Conservation (phyloP, 169 alveolate species). For the Plasmodium inui region DNA sequence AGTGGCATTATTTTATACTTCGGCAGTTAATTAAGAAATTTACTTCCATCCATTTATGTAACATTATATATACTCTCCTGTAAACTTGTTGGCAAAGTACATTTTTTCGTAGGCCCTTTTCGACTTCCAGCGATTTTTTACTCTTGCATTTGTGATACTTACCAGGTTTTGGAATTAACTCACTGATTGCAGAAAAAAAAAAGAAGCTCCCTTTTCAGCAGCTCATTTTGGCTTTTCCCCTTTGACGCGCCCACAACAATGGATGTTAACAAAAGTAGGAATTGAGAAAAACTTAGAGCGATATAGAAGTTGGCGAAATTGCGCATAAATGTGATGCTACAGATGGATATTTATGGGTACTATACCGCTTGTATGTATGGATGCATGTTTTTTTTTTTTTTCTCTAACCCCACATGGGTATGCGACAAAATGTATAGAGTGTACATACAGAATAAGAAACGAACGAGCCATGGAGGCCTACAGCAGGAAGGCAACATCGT, state of each 20-base stretch:
- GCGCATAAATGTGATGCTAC: background rate
- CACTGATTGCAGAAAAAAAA: background rate
- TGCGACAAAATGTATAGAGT: background rate
- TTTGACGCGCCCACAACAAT: slow-evolving; percentile 2
- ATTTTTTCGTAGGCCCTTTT: background rate
- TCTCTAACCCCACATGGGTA: background rate
- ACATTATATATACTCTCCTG: background rate
- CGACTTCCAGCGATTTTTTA: background rate
- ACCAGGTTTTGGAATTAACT: background rate
- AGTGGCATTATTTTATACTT: background rate
- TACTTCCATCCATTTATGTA: background rate
- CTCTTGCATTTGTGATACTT: background rate
- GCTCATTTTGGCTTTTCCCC: background rate
- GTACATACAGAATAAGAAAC: background rate
- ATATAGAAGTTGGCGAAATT: background rate
- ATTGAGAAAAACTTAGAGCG: background rate
- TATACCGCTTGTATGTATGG: background rate
- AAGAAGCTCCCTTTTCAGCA: background rate
- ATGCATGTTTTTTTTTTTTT: background rate
- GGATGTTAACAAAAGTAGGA: slow-evolving; percentile 3
- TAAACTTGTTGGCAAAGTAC: background rate
- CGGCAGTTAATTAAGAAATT: background rate
- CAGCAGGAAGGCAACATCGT: background rate
- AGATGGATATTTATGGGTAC: background rate
- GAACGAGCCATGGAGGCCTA: background rate